Conservation (phyloP, 176 grass and related monocot species). For the Miscanthus lutarioriparius region DNA sequence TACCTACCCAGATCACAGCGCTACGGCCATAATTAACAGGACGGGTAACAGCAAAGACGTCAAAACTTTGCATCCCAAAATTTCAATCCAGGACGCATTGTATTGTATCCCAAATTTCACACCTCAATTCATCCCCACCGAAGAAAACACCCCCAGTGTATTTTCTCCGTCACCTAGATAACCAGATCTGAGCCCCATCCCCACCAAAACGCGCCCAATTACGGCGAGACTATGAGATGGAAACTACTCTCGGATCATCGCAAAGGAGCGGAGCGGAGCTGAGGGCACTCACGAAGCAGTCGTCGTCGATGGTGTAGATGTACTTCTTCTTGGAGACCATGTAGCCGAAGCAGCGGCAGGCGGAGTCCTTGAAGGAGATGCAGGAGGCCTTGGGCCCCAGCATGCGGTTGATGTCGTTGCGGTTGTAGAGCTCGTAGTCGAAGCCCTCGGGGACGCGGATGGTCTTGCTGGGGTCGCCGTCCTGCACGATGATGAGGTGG, state of each 20-base stretch:
- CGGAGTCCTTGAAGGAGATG: constrained; percentile 99
- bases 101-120: neutral
- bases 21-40: neutral
- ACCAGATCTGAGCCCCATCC: neutral
- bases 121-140: neutral
- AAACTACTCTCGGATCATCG: neutral
- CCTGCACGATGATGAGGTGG: constrained; percentile 98
- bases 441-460: constrained; percentile 83
- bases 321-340: constrained; percentile 99
- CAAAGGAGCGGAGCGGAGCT: neutral
- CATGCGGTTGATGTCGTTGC: constrained; percentile 91
- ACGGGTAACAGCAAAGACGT: neutral
- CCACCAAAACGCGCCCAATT: neutral
- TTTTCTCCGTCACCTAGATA: neutral
- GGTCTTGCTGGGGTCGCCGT: constrained; percentile 72
- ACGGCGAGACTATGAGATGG: neutral
- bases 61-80: neutral
- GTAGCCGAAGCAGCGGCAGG: constrained; percentile 90
- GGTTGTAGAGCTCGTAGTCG: constrained; percentile 99
- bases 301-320: constrained; percentile 97
- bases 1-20: neutral
- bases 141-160: neutral
- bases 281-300: constrained; percentile 82
- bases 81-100: neutral
- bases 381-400: constrained; percentile 84